phyloP scores from a whole-genome alignment of 1,284 basidiomycete genomes.

The Cryptococcus depauperatus region DNA sequence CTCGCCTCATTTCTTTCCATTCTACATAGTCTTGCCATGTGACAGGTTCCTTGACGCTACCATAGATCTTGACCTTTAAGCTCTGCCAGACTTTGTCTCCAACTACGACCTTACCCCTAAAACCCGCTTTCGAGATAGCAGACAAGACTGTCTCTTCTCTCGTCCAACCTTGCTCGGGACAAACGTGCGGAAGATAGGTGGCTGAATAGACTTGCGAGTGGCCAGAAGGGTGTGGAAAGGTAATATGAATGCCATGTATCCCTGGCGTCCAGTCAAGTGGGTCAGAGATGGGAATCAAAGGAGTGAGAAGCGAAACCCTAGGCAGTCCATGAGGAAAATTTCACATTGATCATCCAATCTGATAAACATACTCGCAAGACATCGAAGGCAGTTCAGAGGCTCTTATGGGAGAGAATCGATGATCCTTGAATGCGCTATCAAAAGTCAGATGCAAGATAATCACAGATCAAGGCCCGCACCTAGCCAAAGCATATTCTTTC shows the following conservation, averaged over 20 bases:
- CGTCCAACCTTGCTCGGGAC: conserved; percentile 86
- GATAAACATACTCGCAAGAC: conserved; percentile 73
- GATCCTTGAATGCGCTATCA: conserved; percentile 48
- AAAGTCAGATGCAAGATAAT: not conserved
- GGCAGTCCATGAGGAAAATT: not conserved
- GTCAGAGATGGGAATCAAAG: conserved; percentile 75
- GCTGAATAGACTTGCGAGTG: conserved; percentile 60
- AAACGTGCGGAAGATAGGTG: conserved; percentile 91
- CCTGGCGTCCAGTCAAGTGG: conserved; percentile 92
- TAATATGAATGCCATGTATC: conserved; percentile 83
- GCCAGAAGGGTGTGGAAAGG: conserved; percentile 68
- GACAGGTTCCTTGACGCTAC: conserved; percentile 64
- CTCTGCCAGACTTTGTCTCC: conserved; percentile 66
- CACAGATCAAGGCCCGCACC: conserved; percentile 39
- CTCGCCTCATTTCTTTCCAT: conserved; percentile 52
- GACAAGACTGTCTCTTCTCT: conserved; percentile 80
- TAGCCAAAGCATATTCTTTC: conserved; percentile 81
- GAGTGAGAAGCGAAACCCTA: conserved; percentile 83
- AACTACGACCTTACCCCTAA: conserved; percentile 58
- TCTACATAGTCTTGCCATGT: conserved; percentile 67
- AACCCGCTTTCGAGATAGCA: conserved; percentile 88
- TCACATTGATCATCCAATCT: not conserved
- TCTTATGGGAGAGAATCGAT: conserved; percentile 58
- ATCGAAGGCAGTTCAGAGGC: conserved; percentile 66
- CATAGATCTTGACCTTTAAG: conserved; percentile 73